A percentile compares a stretch with the other conserved stretches of the same genome.
Evolutionary conservation across 768 basidiomycete genomes (phyloP).

Genomic region (Lentinula raphanica): DNA sequence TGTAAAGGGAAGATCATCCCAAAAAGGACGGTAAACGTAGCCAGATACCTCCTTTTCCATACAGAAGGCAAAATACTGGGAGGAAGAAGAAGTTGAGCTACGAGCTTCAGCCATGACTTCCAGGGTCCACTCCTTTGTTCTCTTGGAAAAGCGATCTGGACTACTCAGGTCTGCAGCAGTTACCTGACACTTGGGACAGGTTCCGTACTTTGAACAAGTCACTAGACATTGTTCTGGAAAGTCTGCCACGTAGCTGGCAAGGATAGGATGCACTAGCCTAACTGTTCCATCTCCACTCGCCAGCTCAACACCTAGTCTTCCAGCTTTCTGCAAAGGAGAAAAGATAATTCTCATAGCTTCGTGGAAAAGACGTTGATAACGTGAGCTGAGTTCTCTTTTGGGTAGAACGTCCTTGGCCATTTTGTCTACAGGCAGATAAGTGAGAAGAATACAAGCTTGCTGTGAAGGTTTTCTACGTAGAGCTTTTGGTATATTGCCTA

Average conservation of each 20-base stretch:
- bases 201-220: not conserved
- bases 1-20: constrained; percentile 32
- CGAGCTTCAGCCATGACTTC: not conserved
- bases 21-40: constrained; percentile 27
- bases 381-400: too few species aligned
- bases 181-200: not conserved
- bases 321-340: not conserved
- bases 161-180: not conserved
- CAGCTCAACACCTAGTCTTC: constrained; percentile 5
- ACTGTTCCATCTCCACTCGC: constrained; percentile 6
- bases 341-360: not conserved
- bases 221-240: not conserved
- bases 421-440: too few species aligned
- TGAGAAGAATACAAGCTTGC: too few species aligned
- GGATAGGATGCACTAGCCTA: too few species aligned
- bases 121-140: not conserved
- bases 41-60: not conserved
- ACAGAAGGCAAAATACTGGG: not conserved
- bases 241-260: not conserved
- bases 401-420: too few species aligned
- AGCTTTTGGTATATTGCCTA: too few species aligned
- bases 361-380: not conserved
- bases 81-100: not conserved
- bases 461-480: not conserved
- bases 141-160: not conserved